Conservation (phyloP, 2,329 filamentous ascomycete species). For the Dactylellina sp. region DNA sequence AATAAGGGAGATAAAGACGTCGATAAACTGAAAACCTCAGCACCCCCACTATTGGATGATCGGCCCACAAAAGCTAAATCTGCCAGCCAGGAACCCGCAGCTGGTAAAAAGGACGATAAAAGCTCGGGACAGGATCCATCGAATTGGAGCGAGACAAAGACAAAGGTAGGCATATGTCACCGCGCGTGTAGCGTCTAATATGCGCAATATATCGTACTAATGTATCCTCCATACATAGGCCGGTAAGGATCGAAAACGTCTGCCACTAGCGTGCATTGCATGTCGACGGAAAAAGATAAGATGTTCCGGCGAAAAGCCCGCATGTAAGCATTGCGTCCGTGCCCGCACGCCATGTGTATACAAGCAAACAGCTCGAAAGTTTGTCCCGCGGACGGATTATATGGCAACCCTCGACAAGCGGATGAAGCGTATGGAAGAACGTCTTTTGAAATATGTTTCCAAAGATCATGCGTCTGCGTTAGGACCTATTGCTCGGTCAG, state of each 20-base stretch:
- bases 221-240: conserved; percentile 66
- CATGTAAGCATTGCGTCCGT: conserved; percentile 93
- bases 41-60: conserved; percentile 21
- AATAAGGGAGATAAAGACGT: conserved; percentile 36
- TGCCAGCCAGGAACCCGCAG: conserved; percentile 63
- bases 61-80: conserved; percentile 1
- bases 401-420: conserved; percentile 99
- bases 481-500: conserved; percentile 77
- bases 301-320: conserved; percentile 96
- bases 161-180: conserved; percentile 67
- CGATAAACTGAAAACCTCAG: conserved; percentile 34
- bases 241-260: conserved; percentile 91
- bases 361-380: conserved; percentile 94
- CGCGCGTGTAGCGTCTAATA: conserved; percentile 4
- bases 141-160: conserved; percentile 85
- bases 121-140: too few species aligned
- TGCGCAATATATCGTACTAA: conserved; percentile 37
- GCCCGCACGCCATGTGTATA: conserved; percentile 96
- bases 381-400: conserved; percentile 93
- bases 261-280: conserved; percentile 93
- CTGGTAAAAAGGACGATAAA: conserved; percentile 65
- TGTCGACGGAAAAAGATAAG: conserved; percentile 97
- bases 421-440: conserved; percentile 95
- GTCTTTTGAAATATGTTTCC: conserved; percentile 94
- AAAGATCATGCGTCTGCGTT: conserved; percentile 81